phyloP scores from a whole-genome alignment of 192 early-diverging fungal genomes.

The Linnemannia zychae region DNA sequence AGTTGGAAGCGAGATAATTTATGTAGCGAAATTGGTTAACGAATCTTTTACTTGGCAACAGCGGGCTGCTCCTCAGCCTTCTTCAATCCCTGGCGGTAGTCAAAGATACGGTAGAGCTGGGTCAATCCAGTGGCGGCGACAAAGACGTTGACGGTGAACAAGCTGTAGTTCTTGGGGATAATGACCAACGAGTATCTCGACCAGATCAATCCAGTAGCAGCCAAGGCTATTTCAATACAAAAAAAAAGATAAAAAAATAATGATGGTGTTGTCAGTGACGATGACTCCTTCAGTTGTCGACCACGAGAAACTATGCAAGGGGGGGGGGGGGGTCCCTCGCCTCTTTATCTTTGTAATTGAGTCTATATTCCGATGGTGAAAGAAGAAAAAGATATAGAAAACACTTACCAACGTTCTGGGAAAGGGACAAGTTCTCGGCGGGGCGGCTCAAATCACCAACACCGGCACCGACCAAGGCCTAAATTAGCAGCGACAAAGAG shows the following conservation, averaged over 20 bases:
- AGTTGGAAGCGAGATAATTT: neutral
- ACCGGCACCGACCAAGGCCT: constrained; percentile 95
- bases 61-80: constrained; percentile 18
- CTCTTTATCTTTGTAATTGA: no score
- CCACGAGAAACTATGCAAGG: no score
- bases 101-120: constrained; percentile 86
- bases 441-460: constrained; percentile 90
- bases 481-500: constrained; percentile 2
- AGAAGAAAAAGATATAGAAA: neutral
- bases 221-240: constrained; percentile 69
- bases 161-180: constrained; percentile 90
- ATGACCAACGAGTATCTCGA: constrained; percentile 96
- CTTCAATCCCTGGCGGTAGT: constrained; percentile 48
- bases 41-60: constrained; percentile 7
- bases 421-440: constrained; percentile 88
- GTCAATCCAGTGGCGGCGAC: constrained; percentile 91
- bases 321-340: no score
- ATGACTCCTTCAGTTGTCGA: no score
- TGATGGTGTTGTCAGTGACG: no score
- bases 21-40: neutral
- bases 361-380: no score
- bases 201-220: constrained; percentile 97
- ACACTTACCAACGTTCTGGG: constrained; percentile 78
- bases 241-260: neutral
- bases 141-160: constrained; percentile 95